These are phyloP conservation scores for Tephrocybe sp. DNA, from an alignment of 768 basidiomycete genomes.

Conservation along the genomic window DNA sequence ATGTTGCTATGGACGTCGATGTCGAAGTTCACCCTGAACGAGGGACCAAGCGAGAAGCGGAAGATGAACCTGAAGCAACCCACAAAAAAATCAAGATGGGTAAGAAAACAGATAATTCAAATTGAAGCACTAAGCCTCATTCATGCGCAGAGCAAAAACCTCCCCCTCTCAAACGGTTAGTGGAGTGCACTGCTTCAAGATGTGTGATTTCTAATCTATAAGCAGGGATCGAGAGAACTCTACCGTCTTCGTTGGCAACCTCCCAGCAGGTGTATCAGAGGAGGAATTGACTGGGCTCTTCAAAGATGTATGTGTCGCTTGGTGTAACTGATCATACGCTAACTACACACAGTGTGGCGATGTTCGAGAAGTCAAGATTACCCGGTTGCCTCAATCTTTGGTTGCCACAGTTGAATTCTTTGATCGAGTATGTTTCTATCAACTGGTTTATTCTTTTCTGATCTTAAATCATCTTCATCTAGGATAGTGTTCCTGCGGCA, in stretches of 20 bases:
- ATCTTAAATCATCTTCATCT: constrained; percentile 4
- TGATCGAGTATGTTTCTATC: constrained; percentile 45
- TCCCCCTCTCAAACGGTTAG: constrained; percentile 60
- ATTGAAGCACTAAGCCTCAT: background rate
- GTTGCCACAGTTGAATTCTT: constrained; percentile 92
- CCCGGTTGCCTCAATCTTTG: constrained; percentile 50
- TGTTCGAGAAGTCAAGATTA: constrained; percentile 84
- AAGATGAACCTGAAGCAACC: constrained; percentile 44
- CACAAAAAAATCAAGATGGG: constrained; percentile 66
- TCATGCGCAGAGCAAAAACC: constrained; percentile 41
- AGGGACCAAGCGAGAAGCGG: constrained; percentile 64
- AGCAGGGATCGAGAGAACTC: constrained; percentile 92
- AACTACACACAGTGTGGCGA: constrained; percentile 67
- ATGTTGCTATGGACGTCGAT: constrained; percentile 16
- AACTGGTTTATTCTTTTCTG: background rate
- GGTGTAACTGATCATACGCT: background rate
- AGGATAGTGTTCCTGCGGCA: constrained; percentile 84
- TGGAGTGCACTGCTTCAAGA: background rate
- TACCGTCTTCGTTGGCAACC: constrained; percentile 83
- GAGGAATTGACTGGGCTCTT: constrained; percentile 74
- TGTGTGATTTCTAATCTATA: background rate
- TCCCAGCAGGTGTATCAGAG: constrained; percentile 57
- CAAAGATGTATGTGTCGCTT: constrained; percentile 66
- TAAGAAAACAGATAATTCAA: constrained; percentile 31
- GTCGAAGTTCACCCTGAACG: constrained; percentile 39